phyloP scores from a whole-genome alignment of 208 protist species.

The Crithidia bombi region DNA sequence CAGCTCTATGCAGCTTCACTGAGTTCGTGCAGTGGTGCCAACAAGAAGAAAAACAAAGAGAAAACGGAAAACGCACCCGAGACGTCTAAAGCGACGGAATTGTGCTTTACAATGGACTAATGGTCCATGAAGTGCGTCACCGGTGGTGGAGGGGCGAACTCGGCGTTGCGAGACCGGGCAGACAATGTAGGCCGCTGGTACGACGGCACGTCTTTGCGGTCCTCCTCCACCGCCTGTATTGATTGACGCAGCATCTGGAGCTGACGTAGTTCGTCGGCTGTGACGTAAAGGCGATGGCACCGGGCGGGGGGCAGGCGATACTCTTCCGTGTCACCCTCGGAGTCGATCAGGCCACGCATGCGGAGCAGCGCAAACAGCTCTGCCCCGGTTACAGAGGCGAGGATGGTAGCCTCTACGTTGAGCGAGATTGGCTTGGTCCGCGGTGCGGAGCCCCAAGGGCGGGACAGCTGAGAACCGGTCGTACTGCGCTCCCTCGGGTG shows the following conservation, averaged over 20 bases:
- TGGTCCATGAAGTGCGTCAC: conserved; percentile 23
- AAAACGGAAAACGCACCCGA: no score
- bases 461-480: not conserved
- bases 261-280: conserved; percentile 61
- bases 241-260: conserved; percentile 61
- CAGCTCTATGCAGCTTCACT: no score
- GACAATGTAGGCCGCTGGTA: conserved; percentile 33
- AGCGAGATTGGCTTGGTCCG: conserved; percentile 30
- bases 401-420: conserved; percentile 44
- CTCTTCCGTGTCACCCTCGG: conserved; percentile 64
- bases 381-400: conserved; percentile 61
- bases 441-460: not conserved
- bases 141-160: conserved; percentile 16
- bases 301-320: conserved; percentile 43
- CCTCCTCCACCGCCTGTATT: conserved; percentile 26
- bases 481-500: conserved; percentile 17
- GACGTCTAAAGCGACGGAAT: no score
- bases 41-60: no score
- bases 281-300: conserved; percentile 76
- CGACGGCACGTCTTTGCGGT: conserved; percentile 13
- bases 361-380: conserved; percentile 83
- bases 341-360: conserved; percentile 75
- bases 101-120: not conserved
- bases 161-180: conserved; percentile 28
- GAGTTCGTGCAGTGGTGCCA: no score